Percentiles rank a stretch among this genome's conserved stretches.
These are phyloP conservation scores for Calocybe cyanea DNA, from an alignment of 768 basidiomycete species.

Conservation along the genomic window DNA sequence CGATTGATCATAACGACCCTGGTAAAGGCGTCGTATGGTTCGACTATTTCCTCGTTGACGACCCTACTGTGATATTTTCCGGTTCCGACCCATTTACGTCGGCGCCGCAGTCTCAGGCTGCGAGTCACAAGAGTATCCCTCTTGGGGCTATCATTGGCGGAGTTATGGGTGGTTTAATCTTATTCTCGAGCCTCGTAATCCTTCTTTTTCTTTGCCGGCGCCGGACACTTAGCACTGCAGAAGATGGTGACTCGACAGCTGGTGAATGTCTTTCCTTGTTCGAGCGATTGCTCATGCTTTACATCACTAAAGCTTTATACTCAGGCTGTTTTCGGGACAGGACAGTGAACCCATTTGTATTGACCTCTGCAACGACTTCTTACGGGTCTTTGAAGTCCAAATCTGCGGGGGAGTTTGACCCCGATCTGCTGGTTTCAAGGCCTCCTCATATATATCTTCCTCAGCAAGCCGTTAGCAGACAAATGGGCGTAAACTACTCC, in stretches of 20 bases:
- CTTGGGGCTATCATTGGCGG: slow-evolving; percentile 27
- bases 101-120: slow-evolving; percentile 10
- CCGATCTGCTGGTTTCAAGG: background rate
- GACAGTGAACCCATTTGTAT: slow-evolving; percentile 9
- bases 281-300: background rate
- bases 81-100: background rate
- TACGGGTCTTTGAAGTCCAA: background rate
- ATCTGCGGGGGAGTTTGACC: slow-evolving; percentile 2
- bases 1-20: no score
- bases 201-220: slow-evolving; percentile 22
- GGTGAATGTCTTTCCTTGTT: background rate
- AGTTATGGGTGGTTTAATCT: slow-evolving; percentile 23
- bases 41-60: slow-evolving; percentile 32
- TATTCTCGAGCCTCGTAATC: slow-evolving; percentile 13
- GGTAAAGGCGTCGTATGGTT: slow-evolving; percentile 40
- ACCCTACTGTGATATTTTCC: slow-evolving; percentile 19
- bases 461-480: slow-evolving; percentile 3
- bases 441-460: slow-evolving; percentile 3
- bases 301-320: background rate
- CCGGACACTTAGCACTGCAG: slow-evolving; percentile 4
- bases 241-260: background rate
- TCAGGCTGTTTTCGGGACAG: background rate
- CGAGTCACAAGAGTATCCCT: slow-evolving; percentile 6
- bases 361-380: slow-evolving; percentile 3
- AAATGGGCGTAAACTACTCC: slow-evolving; percentile 3